Percentiles rank a stretch among this genome's conserved stretches.
Conservation (phyloP, 1,284 basidiomycete species). For the Heterobasidion parviporum region DNA sequence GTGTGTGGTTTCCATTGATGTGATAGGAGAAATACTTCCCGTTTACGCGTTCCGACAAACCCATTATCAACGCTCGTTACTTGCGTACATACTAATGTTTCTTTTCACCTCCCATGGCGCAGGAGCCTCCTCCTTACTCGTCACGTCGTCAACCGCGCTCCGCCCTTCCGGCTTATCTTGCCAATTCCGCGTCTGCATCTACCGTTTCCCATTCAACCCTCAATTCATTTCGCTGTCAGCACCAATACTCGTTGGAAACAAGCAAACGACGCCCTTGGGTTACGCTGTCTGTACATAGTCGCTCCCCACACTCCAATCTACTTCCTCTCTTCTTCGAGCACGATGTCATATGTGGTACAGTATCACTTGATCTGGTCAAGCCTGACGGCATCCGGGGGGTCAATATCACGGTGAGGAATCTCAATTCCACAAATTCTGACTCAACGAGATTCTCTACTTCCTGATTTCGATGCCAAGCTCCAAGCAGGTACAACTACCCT, state of each 20-base stretch:
- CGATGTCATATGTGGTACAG: constrained; percentile 33
- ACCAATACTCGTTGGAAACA: constrained; percentile 5
- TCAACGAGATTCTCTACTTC: neutral
- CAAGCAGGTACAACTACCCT: constrained; percentile 32
- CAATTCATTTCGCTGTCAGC: constrained; percentile 1
- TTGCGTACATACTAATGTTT: neutral
- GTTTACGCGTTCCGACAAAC: neutral
- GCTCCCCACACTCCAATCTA: constrained; percentile 22
- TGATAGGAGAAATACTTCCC: constrained; percentile 1
- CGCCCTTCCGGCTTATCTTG: neutral
- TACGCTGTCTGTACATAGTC: constrained; percentile 30
- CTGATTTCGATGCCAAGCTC: constrained; percentile 18
- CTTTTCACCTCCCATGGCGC: neutral
- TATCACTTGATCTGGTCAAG: constrained; percentile 36
- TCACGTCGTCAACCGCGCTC: neutral
- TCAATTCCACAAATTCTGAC: neutral
- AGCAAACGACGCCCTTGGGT: constrained; percentile 25
- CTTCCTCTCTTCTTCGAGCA: constrained; percentile 34
- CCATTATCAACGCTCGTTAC: neutral
- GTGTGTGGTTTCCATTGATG: neutral
- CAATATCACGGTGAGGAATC: constrained; percentile 29
- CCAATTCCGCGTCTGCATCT: neutral
- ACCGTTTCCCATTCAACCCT: neutral
- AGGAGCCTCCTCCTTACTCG: constrained; percentile 1
- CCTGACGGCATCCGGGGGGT: constrained; percentile 36